Evolutionary conservation across 169 alveolate genomes (phyloP).

Genomic region (Plasmodium cynomolgi): DNA sequence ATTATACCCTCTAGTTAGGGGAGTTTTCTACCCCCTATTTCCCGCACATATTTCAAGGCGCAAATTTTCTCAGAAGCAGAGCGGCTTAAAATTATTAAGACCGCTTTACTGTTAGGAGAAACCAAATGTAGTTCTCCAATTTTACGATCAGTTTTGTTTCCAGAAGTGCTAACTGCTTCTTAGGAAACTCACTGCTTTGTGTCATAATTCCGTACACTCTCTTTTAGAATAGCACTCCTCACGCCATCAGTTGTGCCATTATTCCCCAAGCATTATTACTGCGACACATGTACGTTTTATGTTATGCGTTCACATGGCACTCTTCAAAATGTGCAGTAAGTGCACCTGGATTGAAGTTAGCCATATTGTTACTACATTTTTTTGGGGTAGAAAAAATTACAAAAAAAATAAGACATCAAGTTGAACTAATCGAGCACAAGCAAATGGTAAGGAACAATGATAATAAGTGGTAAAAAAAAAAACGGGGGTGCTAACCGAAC

Average conservation of each 20-base stretch:
- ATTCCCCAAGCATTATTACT: neutral
- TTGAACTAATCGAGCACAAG: neutral
- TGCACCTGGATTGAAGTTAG: neutral
- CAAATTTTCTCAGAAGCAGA: neutral
- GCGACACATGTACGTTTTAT: neutral
- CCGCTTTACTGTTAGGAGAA: neutral
- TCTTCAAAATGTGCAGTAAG: neutral
- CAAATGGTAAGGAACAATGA: neutral
- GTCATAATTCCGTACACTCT: neutral
- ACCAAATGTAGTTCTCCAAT: neutral
- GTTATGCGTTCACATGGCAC: neutral
- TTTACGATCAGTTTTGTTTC: neutral
- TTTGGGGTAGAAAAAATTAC: neutral
- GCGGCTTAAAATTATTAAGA: neutral
- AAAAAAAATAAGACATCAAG: neutral
- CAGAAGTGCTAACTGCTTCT: neutral
- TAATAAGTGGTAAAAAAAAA: neutral
- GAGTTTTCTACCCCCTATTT: neutral
- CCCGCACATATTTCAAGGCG: neutral
- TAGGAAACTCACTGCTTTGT: neutral
- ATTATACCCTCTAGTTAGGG: neutral
- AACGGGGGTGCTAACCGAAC: neutral
- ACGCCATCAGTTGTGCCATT: neutral
- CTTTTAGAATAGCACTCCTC: neutral
- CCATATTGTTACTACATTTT: neutral